Evolutionary conservation across 257 asterid species (phyloP).

Genomic region (Nicotiana tabacum): DNA sequence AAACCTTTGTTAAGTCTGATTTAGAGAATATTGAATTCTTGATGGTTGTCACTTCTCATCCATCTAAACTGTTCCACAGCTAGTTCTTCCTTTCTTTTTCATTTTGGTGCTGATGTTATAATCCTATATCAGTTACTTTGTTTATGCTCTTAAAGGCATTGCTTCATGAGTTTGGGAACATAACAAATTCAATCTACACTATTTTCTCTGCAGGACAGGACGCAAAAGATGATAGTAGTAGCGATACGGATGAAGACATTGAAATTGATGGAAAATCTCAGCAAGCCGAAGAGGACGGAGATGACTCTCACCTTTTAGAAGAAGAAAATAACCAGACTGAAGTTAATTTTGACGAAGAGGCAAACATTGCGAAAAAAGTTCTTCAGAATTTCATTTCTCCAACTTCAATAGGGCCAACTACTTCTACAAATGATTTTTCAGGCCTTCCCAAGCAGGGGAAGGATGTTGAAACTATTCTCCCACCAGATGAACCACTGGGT

Average conservation of each 20-base stretch:
- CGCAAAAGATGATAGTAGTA: slow-evolving; percentile 29
- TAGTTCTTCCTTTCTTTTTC: not conserved
- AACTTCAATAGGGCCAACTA: slow-evolving; percentile 31
- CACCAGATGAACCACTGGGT: slow-evolving; percentile 25
- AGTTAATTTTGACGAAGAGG: slow-evolving; percentile 64
- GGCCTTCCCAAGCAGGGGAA: slow-evolving; percentile 28
- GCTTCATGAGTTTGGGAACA: not conserved
- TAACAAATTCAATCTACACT: not conserved
- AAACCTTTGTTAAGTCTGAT: not conserved
- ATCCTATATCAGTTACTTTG: not conserved
- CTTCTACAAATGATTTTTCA: slow-evolving; percentile 24
- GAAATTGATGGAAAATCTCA: slow-evolving; percentile 36
- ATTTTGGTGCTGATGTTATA: not conserved
- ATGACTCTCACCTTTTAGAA: slow-evolving; percentile 38
- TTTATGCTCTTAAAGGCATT: not conserved
- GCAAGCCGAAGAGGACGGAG: slow-evolving; percentile 18
- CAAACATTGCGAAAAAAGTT: slow-evolving; percentile 68
- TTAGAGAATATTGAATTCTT: not conserved
- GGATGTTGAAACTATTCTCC: slow-evolving; percentile 32
- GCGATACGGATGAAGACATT: slow-evolving; percentile 37
- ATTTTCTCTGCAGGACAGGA: slow-evolving; percentile 51
- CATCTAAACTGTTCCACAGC: slow-evolving; percentile 8
- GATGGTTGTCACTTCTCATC: not conserved
- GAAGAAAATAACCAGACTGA: slow-evolving; percentile 27
- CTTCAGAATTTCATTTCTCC: slow-evolving; percentile 52